Conservation (phyloP, 176 grass and related monocot genomes). For the Poa pratensis region DNA sequence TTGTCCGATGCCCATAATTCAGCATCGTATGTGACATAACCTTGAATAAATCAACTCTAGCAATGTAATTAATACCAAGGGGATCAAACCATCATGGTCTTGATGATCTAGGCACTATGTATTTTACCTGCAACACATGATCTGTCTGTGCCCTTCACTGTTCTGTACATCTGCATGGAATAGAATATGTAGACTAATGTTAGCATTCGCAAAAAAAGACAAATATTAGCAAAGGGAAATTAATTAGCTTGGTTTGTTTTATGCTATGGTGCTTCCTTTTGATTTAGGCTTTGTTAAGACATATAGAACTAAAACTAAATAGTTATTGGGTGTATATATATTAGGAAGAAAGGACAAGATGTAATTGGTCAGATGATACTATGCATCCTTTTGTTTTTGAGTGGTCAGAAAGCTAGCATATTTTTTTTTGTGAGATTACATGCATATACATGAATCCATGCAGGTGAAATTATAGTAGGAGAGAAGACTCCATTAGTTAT, state of each 20-base stretch:
- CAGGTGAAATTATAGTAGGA: slow-evolving; percentile 14
- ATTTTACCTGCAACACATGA: slow-evolving; percentile 60
- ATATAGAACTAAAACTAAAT: not conserved
- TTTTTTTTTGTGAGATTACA: slow-evolving; percentile 16
- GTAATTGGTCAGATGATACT: slow-evolving; percentile 18
- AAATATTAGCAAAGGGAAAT: not conserved
- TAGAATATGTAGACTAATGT: not conserved
- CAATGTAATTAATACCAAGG: not conserved
- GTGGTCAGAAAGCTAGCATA: slow-evolving; percentile 1
- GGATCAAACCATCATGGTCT: not conserved
- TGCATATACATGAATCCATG: slow-evolving; percentile 15
- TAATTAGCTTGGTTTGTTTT: slow-evolving; percentile 21
- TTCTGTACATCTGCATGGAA: slow-evolving; percentile 99
- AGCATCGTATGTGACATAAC: slow-evolving; percentile 38
- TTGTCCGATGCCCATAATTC: slow-evolving; percentile 47
- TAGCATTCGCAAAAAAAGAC: too few relatives aligned
- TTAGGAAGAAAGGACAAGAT: slow-evolving; percentile 29
- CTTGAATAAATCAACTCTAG: slow-evolving; percentile 34
- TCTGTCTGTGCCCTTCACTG: slow-evolving; percentile 92
- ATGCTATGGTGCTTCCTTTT: slow-evolving; percentile 15
- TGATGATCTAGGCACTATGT: slow-evolving; percentile 48
- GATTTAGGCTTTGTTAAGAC: not conserved
- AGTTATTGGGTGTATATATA: slow-evolving; percentile 18
- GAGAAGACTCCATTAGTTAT: not conserved
- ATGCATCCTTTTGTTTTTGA: slow-evolving; percentile 19